Evolutionary conservation across 495 filamentous ascomycete genomes (phyloP), one percentile per base, ranked within the genome.

Genomic region (Annulohypoxylon nitens): DNA sequence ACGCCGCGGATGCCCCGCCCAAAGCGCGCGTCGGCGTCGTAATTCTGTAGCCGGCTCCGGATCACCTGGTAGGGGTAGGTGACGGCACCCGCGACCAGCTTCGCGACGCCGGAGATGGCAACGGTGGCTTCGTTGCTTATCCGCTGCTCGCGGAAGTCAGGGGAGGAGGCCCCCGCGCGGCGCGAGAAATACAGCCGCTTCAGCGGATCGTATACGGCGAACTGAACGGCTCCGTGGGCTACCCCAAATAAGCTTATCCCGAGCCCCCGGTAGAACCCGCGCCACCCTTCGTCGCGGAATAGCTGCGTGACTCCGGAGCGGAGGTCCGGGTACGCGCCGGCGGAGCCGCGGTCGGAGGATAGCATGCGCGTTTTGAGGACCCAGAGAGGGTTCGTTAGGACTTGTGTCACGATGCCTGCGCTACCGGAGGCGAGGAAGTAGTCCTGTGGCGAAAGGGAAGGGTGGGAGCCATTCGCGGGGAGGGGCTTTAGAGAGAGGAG

Each of bases 291-390:
- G 26, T 81, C 82, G 4, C 76, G 81, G 53, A 90, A 85, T 9
- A 98, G 88, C 55, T 88, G 86, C 33, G 70, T 80, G 30, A 88
- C 85, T 55, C 96, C 96, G 60, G 90, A 83, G 58, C 82, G 82
- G 79, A 97, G 90, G 67, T 87, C 90, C n/a, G 87, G 82, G 81
- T 98, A 99, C 4, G 95, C 95, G 60, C 93, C 93, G 1, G 89
- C 91, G 25, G 88, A 85, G 45, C 83, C 81, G 53, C 87, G 86
- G 73, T 94, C 90, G 2, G 91, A 93, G 34, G 94, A 92, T 11
- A 99, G 84, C 95, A 99, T 98, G 58, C 96, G 93, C 2, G 96
- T 99, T 80, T 98, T 98, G 78, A 99, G 88, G 5, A 99, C 96
- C 96, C 96, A 99, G 76, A 99, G 92, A 4, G 96, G 96, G 78